Percentiles rank a stretch among this genome's conserved stretches.
Conservation (phyloP, 257 asterid species). For the Fraxinus pennsylvanica region DNA sequence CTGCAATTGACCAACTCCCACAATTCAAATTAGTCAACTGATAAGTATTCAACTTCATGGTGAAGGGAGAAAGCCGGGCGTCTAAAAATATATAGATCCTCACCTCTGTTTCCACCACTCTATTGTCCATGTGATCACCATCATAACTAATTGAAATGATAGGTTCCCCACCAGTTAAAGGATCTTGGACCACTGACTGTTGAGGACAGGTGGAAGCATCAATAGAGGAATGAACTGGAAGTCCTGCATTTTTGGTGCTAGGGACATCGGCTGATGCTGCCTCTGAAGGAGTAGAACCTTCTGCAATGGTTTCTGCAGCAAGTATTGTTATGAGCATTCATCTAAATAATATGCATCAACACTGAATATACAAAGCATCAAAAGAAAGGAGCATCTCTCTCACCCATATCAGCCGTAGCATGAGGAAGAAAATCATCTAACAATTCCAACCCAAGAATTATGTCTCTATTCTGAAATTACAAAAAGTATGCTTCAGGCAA, state of each 20-base stretch:
- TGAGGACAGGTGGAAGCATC: conserved; percentile 36
- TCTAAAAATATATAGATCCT: background rate
- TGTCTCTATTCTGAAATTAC: conserved; percentile 49
- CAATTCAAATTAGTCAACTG: conserved; percentile 11
- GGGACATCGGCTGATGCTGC: conserved; percentile 26
- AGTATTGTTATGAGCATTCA: conserved; percentile 9
- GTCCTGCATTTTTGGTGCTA: conserved; percentile 28
- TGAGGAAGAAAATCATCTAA: conserved; percentile 46
- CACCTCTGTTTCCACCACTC: conserved; percentile 42
- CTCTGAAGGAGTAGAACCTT: conserved; percentile 35
- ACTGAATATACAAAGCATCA: conserved; percentile 14
- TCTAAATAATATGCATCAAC: conserved; percentile 8
- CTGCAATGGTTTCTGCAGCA: conserved; percentile 30
- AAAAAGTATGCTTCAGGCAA: conserved; percentile 25
- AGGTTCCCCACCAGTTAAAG: conserved; percentile 40
- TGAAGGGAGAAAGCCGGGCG: conserved; percentile 8
- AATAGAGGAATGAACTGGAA: conserved; percentile 27
- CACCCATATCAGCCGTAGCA: conserved; percentile 36
- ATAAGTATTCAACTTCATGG: conserved; percentile 5
- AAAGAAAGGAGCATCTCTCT: conserved; percentile 17
- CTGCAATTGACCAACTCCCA: conserved; percentile 44
- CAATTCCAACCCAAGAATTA: conserved; percentile 43
- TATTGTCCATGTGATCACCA: conserved; percentile 23
- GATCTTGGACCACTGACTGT: conserved; percentile 37
- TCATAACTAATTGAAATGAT: conserved; percentile 38